These are phyloP conservation scores for Echria macrotheca DNA, from an alignment of 495 filamentous ascomycete genomes.

Conservation along the genomic window DNA sequence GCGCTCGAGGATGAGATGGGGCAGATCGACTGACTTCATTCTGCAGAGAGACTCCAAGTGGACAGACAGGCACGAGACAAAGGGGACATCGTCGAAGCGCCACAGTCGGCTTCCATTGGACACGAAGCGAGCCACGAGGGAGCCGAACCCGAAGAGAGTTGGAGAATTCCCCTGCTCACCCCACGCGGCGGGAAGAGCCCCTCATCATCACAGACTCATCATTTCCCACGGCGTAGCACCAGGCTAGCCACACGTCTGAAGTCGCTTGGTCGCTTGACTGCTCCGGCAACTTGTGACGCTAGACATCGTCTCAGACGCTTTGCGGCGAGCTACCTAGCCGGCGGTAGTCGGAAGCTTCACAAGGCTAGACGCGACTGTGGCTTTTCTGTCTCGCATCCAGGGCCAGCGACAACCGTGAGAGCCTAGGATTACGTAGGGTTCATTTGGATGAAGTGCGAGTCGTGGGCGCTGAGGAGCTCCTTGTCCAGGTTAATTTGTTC, in stretches of 20 bases:
- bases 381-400: no score
- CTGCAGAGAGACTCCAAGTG: not conserved
- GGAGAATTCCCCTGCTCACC: conserved; percentile 5
- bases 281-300: not conserved
- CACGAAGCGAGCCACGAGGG: not conserved
- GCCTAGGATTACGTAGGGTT: conserved; percentile 14
- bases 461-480: not conserved
- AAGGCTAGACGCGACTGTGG: no score
- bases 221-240: conserved; percentile 8
- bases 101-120: not conserved
- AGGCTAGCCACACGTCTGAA: conserved; percentile 6
- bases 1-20: not conserved
- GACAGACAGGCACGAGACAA: no score
- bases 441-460: conserved; percentile 20
- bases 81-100: no score
- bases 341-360: not conserved
- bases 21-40: not conserved
- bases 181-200: conserved; percentile 9
- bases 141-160: conserved; percentile 5
- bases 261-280: not conserved
- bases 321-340: no score
- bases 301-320: no score
- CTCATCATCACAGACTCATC: not conserved
- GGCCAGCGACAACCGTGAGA: conserved; percentile 5
- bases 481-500: conserved; percentile 3